Conservation (phyloP, 768 basidiomycete species). For the Cyclocybe cylindracea region DNA sequence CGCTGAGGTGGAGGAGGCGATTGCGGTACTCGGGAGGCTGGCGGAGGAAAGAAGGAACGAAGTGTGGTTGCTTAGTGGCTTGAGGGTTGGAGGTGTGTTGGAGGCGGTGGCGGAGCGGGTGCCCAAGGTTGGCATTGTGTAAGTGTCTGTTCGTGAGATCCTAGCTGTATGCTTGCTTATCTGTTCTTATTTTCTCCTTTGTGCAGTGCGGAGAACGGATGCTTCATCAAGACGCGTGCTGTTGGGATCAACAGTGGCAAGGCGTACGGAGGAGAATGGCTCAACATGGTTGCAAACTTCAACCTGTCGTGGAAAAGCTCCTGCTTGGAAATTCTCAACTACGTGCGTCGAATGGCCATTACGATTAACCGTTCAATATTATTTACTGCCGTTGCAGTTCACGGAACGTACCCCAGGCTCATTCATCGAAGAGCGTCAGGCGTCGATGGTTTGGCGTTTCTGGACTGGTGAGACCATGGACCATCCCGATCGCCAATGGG, state of each 20-base stretch:
- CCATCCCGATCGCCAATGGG: conserved; percentile 73
- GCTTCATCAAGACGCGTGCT: conserved; percentile 67
- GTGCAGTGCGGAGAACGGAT: conserved; percentile 81
- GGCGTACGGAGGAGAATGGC: conserved; percentile 49
- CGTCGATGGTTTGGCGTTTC: conserved; percentile 85
- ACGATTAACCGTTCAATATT: background rate
- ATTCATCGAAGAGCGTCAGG: conserved; percentile 81
- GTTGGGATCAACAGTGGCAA: conserved; percentile 18
- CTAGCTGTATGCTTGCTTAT: background rate
- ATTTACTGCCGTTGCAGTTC: conserved; percentile 50
- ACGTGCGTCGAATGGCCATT: conserved; percentile 53
- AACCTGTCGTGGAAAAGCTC: conserved; percentile 81
- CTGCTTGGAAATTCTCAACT: conserved; percentile 82
- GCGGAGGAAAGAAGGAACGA: conserved; percentile 68
- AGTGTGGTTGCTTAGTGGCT: conserved; percentile 81
- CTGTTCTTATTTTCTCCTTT: background rate
- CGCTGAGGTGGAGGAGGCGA: conserved; percentile 31
- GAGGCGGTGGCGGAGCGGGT: conserved; percentile 61
- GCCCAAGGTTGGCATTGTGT: conserved; percentile 78
- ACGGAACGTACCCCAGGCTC: conserved; percentile 87
- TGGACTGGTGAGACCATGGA: conserved; percentile 59
- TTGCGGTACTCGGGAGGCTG: conserved; percentile 57
- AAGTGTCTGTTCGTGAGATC: conserved; percentile 27
- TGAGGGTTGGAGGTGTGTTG: conserved; percentile 62
- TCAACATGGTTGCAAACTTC: conserved; percentile 77